Conservation (phyloP, 192 early-diverging fungal species). For the Coemansia asiatica region DNA sequence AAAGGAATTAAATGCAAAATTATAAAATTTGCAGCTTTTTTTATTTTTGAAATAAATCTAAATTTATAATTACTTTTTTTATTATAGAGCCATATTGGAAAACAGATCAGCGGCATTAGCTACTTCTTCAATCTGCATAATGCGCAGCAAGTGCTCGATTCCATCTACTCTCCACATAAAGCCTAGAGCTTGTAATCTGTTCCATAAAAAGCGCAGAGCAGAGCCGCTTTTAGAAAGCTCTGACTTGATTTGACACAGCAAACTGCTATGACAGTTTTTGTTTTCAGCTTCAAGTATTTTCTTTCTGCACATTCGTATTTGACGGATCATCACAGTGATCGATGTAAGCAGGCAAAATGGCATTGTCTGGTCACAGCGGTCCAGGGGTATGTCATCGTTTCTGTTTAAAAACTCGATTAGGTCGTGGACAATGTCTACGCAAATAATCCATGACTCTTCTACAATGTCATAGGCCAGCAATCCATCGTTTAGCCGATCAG, state of each 20-base stretch:
- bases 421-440: conserved; percentile 1
- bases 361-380: conserved; percentile 5
- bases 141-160: conserved; percentile 34
- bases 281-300: conserved; percentile 5
- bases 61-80: no score
- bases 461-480: conserved; percentile 10
- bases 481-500: conserved; percentile 3
- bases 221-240: conserved; percentile 8
- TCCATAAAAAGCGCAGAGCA: conserved; percentile 29
- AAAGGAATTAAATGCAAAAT: no score
- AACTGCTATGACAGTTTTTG: background rate
- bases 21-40: background rate
- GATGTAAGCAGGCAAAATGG: conserved; percentile 1
- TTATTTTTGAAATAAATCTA: background rate
- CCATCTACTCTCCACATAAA: conserved; percentile 29
- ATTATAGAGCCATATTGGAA: conserved; percentile 23
- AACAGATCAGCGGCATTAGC: conserved; percentile 42
- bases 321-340: conserved; percentile 7
- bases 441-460: conserved; percentile 1
- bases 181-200: conserved; percentile 30
- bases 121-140: conserved; percentile 47
- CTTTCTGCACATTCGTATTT: conserved; percentile 13
- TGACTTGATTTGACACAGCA: background rate
- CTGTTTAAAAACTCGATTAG: background rate
- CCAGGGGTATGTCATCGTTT: conserved; percentile 5